These are phyloP conservation scores for Cystobasidium onofrii DNA, from an alignment of 768 basidiomycete genomes.

Conservation along the genomic window DNA sequence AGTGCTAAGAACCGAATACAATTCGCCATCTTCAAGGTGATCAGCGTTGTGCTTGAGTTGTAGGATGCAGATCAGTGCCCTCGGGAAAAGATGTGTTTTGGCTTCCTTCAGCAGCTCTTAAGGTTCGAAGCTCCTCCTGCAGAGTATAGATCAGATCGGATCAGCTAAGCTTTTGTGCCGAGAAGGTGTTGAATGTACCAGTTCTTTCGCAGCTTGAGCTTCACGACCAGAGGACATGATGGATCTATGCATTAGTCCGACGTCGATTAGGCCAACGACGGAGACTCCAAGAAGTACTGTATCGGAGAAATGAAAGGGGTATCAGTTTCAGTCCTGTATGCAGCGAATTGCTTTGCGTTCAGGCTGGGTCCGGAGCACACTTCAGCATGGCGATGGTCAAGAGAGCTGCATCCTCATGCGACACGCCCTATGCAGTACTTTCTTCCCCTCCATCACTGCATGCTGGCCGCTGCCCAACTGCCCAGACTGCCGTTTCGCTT, in stretches of 20 bases:
- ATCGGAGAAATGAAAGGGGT: not conserved
- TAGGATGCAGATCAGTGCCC: constrained; percentile 21
- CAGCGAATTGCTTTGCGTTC: not conserved
- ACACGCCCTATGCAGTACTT: too few species aligned
- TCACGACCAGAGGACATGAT: constrained; percentile 9
- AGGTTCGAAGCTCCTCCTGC: constrained; percentile 6
- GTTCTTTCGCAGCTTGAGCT: constrained; percentile 6
- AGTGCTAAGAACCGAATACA: not conserved
- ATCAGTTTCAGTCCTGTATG: not conserved
- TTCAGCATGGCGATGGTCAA: too few species aligned
- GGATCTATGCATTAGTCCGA: constrained; percentile 9
- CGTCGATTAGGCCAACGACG: constrained; percentile 17
- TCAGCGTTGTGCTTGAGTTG: not conserved
- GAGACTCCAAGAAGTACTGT: constrained; percentile 12
- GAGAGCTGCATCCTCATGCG: too few species aligned
- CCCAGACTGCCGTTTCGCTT: not conserved
- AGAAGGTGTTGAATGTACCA: not conserved
- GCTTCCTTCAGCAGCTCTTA: not conserved
- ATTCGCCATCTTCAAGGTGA: not conserved
- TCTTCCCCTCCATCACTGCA: too few species aligned
- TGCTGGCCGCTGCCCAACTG: not conserved
- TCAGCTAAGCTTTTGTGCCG: not conserved
- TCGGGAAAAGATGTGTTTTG: constrained; percentile 5
- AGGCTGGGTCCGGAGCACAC: not conserved
- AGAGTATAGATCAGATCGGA: not conserved